Base-by-base conservation (phyloP, 352 stramenopile genomes). In the Phytophthora litchii region DNA sequence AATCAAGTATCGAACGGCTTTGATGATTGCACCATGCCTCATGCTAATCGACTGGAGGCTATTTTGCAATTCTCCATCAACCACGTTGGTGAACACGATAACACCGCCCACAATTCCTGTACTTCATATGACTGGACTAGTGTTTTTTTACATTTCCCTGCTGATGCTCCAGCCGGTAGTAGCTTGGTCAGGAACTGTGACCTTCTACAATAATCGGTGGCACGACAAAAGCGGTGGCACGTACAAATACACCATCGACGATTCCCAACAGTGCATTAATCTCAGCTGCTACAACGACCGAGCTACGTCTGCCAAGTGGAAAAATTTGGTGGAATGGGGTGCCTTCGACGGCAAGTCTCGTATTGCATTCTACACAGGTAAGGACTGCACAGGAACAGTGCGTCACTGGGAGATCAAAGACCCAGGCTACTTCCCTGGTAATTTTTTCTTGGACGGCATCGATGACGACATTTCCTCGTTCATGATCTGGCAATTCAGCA, bases 341-440 rank as follows among this genome's bases (percentile, higher is more conserved):
- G 44, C 54, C 10, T 57, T 48, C 7, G 48, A 60, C 27, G 48
- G 29, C 11, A 40, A 54, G n/a, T 48, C 57, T 17, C 56, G 56
- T 29, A 66, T 72, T 12, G 63, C 51, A 11, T 72, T 72, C 32
- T 72, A 68, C 52, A 65, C 58, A 8, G 51, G 40, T 7, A 46
- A 45, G 3, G 43, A 68, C 29, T 72, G 51, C 52, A 67, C 31
- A 0, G 64, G 64, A 3, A 60, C 29, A 3, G 49, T 61, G 8
- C 48, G 42, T 5, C 31, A 64, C 37, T 72, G 64, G 58, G 29
- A 38, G 12, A 64, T 65, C 13, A 23, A 68, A 20, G 44, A 46
- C 3, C 35, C 61, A 1, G 19, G 38, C 23, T 11, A 21, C 14
- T 67, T 27, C 23, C 63, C 63, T 2, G 35, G 34, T 7, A 59